A percentile compares a stretch with the other conserved stretches of the same genome.
phyloP scores from a whole-genome alignment of 2,329 filamentous ascomycete species.

The Aspergillus fischeri region DNA sequence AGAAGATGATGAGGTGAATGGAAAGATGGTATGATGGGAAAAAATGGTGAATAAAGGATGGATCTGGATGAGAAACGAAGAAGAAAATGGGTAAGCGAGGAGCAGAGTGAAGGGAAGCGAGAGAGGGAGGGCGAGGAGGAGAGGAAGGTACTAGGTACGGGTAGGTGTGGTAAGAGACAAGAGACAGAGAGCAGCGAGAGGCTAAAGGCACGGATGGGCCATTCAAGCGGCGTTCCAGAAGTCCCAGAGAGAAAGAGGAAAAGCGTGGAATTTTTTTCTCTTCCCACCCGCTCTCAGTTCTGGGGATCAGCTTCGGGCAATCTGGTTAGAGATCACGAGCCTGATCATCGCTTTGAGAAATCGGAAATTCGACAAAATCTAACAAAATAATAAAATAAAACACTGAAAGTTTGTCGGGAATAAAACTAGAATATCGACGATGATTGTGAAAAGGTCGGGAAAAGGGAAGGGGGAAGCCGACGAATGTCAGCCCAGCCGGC shows the following conservation, averaged over 20 bases:
- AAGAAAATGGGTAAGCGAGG: slow-evolving; percentile 7
- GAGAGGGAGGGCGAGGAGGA: slow-evolving; percentile 9
- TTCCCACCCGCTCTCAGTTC: slow-evolving; percentile 12
- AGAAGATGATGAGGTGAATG: not conserved
- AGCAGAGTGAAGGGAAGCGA: slow-evolving; percentile 7
- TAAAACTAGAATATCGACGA: not conserved
- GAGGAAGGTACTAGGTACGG: slow-evolving; percentile 1
- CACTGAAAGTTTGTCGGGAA: not conserved
- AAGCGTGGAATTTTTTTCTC: slow-evolving; percentile 18
- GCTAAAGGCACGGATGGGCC: slow-evolving; percentile 23
- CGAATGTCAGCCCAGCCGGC: not conserved
- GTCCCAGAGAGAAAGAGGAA: slow-evolving; percentile 23
- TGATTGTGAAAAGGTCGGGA: not conserved
- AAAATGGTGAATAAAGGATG: slow-evolving; percentile 3
- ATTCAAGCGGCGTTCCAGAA: slow-evolving; percentile 23
- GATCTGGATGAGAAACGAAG: slow-evolving; percentile 6
- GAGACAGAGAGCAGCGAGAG: slow-evolving; percentile 8
- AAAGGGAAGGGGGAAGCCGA: slow-evolving; percentile 1
- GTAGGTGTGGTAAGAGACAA: not conserved
- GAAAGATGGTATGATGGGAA: not conserved
- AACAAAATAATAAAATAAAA: not conserved
- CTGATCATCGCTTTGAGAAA: not conserved
- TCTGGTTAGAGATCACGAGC: slow-evolving; percentile 1
- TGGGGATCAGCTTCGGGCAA: not conserved
- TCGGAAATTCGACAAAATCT: not conserved